These are phyloP conservation scores for Ampelocalamus luodianensis DNA, from an alignment of 176 grass and related monocot genomes.

Conservation along the genomic window DNA sequence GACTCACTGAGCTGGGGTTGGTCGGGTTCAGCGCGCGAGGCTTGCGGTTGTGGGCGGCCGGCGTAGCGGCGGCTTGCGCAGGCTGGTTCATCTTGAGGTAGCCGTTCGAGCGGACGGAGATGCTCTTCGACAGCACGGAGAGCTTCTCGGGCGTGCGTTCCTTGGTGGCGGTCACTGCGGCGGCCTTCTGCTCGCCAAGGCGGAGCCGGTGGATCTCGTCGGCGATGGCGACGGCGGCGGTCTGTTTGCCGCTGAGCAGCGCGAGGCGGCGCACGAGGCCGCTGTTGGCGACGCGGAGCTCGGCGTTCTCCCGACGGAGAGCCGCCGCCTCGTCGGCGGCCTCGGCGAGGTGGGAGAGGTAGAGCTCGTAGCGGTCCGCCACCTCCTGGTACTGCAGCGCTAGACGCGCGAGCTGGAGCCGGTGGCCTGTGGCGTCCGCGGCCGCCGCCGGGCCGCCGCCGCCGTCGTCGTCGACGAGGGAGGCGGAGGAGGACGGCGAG, in stretches of 20 bases:
- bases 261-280: conserved; percentile 68
- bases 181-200: conserved; percentile 35
- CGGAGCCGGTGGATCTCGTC: conserved; percentile 65
- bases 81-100: conserved; percentile 74
- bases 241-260: conserved; percentile 54
- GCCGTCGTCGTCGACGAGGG: conserved; percentile 55
- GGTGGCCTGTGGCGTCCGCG: conserved; percentile 54
- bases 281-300: conserved; percentile 70
- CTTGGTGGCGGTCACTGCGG: conserved; percentile 10
- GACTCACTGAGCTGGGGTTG: conserved; percentile 59
- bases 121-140: conserved; percentile 73
- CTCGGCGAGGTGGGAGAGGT: conserved; percentile 82
- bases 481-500: conserved; percentile 67
- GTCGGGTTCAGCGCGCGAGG: conserved; percentile 41
- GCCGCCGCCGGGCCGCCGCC: neutral
- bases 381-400: conserved; percentile 88
- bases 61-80: conserved; percentile 1
- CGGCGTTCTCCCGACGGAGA: conserved; percentile 71
- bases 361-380: conserved; percentile 82
- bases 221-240: conserved; percentile 43
- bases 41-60: conserved; percentile 31
- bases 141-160: conserved; percentile 55
- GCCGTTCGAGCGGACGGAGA: conserved; percentile 81
- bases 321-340: conserved; percentile 61
- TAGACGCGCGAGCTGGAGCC: conserved; percentile 76